These are phyloP conservation scores for Akanthomyces dipterigenus DNA, from an alignment of 2,329 filamentous ascomycete species.

Conservation along the genomic window DNA sequence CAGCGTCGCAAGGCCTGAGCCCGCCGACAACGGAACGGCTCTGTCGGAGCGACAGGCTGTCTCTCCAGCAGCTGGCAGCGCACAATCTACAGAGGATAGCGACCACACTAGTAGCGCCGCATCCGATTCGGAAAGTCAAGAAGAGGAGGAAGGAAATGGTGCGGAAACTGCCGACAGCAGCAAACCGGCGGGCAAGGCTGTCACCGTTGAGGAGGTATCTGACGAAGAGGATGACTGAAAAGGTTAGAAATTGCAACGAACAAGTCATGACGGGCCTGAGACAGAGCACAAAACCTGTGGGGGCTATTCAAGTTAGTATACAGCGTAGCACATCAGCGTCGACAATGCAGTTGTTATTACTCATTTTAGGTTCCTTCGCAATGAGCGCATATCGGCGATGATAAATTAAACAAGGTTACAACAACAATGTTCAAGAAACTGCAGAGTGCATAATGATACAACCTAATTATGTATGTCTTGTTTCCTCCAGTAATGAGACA, in stretches of 20 bases:
- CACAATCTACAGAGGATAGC: background rate
- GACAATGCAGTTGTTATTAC: background rate
- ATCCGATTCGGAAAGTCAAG: conserved; percentile 5
- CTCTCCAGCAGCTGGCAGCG: background rate
- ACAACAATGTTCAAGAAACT: background rate
- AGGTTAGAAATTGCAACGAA: background rate
- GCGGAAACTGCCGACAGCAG: conserved; percentile 8
- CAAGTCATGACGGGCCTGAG: background rate
- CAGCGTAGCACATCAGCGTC: background rate
- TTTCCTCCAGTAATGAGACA: background rate
- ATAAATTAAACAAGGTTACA: background rate
- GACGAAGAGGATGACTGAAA: conserved; percentile 33
- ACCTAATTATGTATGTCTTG: background rate
- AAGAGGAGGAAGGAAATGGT: conserved; percentile 13
- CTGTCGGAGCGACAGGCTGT: background rate
- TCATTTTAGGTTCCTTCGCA: background rate
- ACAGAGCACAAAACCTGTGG: background rate
- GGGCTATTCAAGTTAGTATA: background rate
- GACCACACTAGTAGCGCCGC: background rate
- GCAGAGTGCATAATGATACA: background rate
- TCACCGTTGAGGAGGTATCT: conserved; percentile 38
- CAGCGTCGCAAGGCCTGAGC: conserved; percentile 20
- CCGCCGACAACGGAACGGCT: background rate
- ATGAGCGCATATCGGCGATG: background rate
- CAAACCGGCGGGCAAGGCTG: conserved; percentile 40